Conservation (phyloP, 768 basidiomycete species). For the Boletus eberwhitei region DNA sequence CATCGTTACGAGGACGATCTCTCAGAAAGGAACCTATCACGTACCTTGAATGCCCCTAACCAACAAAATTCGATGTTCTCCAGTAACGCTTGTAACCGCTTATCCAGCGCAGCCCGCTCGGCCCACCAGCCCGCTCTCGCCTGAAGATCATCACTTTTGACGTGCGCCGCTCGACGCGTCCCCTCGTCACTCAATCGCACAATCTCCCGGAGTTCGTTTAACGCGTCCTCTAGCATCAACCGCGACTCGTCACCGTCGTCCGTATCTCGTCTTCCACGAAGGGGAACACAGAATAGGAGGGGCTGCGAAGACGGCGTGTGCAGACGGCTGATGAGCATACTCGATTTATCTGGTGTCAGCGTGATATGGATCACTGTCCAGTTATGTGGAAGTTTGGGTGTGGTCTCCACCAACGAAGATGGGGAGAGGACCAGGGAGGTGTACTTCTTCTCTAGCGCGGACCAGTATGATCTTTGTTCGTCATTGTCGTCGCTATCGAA, state of each 20-base stretch:
- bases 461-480: conserved; percentile 57
- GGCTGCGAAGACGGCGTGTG: conserved; percentile 52
- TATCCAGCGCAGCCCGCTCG: conserved; percentile 70
- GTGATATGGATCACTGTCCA: conserved; percentile 87
- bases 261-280: conserved; percentile 77
- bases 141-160: conserved; percentile 63
- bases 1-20: background rate
- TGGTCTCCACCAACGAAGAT: conserved; percentile 40
- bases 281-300: conserved; percentile 83
- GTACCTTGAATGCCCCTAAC: conserved; percentile 96
- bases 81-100: conserved; percentile 66
- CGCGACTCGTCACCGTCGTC: conserved; percentile 70
- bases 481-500: conserved; percentile 37
- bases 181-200: conserved; percentile 74
- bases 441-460: conserved; percentile 52
- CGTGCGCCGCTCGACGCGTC: conserved; percentile 65
- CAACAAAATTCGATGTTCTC: conserved; percentile 92
- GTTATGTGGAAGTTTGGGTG: conserved; percentile 55
- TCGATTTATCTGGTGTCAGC: conserved; percentile 77
- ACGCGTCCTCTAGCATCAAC: conserved; percentile 71
- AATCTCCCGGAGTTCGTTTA: conserved; percentile 74
- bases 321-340: conserved; percentile 81
- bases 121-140: conserved; percentile 86
- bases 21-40: conserved; percentile 10
- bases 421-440: conserved; percentile 23